Base-by-base conservation (phyloP, 2,329 filamentous ascomycete species). In the Elsinoe batatas region DNA sequence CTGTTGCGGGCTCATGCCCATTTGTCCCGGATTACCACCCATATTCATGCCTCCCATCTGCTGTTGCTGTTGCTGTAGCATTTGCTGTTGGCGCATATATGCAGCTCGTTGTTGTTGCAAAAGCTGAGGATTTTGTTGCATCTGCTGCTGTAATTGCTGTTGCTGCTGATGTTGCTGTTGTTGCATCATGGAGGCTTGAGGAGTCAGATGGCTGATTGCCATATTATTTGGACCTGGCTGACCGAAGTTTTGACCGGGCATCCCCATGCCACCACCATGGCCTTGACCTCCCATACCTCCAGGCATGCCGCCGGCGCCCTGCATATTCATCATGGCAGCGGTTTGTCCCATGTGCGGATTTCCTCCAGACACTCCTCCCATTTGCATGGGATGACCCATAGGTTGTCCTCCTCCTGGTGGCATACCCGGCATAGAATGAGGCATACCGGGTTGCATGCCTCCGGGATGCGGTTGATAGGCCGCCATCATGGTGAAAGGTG, bases 321-420 rank as follows among this genome's bases (percentile, higher is more conserved):
- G 85, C 82, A 91, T 88, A 57, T 80, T 83, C 85, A 91, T 88
- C 77, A 90, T 80, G 56, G 82, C 79, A 26, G 77, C 78, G 47
- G 79, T 80, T 64, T 87, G 84, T 67, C 82, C 87, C 61, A 88
- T 83, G 67, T 87, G 85, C 50, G 80, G 79, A 59, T 79, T 81
- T 61, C 82, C 83, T 35, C 81, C 85, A 57, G 86, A 87, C 26
- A 85, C 85, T 59, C 80, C 83, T 63, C 87, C 84, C 71, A 83
- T 80, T 69, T 87, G 85, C 68, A 86, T 85, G 62, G 80, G 81
- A 61, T 85, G 84, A 54, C 76, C 78, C 69, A 85, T 85, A 62
- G 81, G 83, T 66, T 87, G 84, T 62, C 80, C 84, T 54, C 81
- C 82, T 63, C 84, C 86, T 53, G 85, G 84, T 37, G 79, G 76